Percentiles rank a stretch among this genome's conserved stretches.
These are phyloP conservation scores for Brasilioporus rufonigricans DNA, from an alignment of 768 basidiomycete species.

Conservation along the genomic window DNA sequence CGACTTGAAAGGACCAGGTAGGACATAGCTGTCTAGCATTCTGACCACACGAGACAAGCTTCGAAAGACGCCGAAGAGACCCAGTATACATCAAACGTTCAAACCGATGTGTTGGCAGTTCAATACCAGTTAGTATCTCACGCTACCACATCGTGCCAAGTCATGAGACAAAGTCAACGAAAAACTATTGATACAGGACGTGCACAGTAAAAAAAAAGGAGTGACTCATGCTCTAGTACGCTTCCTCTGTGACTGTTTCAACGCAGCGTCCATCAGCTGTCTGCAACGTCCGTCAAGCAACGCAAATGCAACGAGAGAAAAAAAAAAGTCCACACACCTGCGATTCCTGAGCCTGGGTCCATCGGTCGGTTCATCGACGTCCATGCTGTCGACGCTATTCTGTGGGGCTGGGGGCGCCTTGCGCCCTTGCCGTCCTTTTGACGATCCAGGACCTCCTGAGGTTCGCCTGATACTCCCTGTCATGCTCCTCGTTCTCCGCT, in stretches of 20 bases:
- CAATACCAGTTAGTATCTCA: too few relatives aligned
- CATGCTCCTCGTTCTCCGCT: constrained; percentile 49
- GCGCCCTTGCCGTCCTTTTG: constrained; percentile 56
- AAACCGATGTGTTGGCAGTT: too few relatives aligned
- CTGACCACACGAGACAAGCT: too few relatives aligned
- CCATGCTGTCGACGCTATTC: constrained; percentile 48
- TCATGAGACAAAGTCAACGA: neutral
- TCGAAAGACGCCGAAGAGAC: too few relatives aligned
- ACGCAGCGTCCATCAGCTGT: constrained; percentile 39
- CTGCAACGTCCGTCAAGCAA: constrained; percentile 1
- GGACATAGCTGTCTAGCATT: too few relatives aligned
- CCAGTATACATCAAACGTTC: too few relatives aligned
- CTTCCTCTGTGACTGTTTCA: constrained; percentile 52
- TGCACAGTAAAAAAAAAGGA: neutral
- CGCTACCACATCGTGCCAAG: neutral
- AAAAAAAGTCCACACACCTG: constrained; percentile 50
- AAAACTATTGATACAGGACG: constrained; percentile 11
- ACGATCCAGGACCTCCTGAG: constrained; percentile 63
- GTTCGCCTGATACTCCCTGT: constrained; percentile 47
- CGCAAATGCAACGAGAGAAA: neutral
- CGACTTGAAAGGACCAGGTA: too few relatives aligned
- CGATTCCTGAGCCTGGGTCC: constrained; percentile 52
- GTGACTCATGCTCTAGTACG: constrained; percentile 49
- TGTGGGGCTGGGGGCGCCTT: constrained; percentile 20
- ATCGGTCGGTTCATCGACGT: constrained; percentile 59